Base-by-base conservation (phyloP, 2,329 filamentous ascomycete species). In the Tricladium varicosporioides region DNA sequence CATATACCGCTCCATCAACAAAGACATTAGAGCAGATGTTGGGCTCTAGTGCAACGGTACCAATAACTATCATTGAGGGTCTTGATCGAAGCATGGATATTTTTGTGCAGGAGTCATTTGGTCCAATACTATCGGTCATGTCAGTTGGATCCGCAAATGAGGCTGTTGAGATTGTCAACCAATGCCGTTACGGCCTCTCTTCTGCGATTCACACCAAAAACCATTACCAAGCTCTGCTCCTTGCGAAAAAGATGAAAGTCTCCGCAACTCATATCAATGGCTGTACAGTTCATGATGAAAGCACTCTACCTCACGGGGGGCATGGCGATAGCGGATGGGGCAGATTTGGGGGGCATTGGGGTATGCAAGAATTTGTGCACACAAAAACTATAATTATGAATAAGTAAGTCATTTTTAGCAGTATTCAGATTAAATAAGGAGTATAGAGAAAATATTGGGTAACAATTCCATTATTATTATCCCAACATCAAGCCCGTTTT, bases 331-430 rank as follows among this genome's bases (percentile, higher is more conserved):
- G 65, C 51, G 65, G 65, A 16, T 67, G 54, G 52, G 64, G 65
- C 2, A 27, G 65, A 40, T 67, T 67, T 51, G 64, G 64, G 3
- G 61, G 11, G 1, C 13, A 16, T 16, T 58, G 59, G 45, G 83
- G 81, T 1, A 69, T 86, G 51, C 72, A 78, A 3, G 84, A 87
- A 69, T 87, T 83, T 78, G 71, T 83, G 59, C 75, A 78, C 66
- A 82, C 78, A n/a, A 88, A 87, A 77, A 63, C 59, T 2, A 43
- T 62, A 19, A 55, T 58, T 7, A 22, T 56, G 14, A 58, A 57
- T 42, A 15, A 53, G 31, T 53, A 46, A n/a, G 7, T 43, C 14
- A n/a, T 16, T n/a, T n/a, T 42, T 36, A 44, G 33, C 42, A 27
- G 40, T 27, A 27, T 27, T 27, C 22, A 27, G 22, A 3, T 27